Evolutionary conservation across 2,329 filamentous ascomycete genomes (phyloP).

Genomic region (Huntiella omanensis): DNA sequence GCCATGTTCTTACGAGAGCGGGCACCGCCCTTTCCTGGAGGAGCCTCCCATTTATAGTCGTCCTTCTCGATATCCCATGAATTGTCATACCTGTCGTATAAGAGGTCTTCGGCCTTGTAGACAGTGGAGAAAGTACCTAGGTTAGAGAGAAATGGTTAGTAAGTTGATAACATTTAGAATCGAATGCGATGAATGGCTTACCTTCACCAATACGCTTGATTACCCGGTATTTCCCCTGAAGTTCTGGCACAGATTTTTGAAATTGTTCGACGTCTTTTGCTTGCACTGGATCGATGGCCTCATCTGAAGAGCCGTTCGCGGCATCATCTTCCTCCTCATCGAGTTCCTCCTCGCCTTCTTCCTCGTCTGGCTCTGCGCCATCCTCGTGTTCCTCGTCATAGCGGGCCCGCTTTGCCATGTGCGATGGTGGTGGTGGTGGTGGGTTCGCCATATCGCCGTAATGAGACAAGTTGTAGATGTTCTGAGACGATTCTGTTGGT

Average conservation of each 20-base stretch:
- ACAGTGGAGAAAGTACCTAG: constrained; percentile 94
- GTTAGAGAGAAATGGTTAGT: constrained; percentile 5
- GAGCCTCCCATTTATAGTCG: constrained; percentile 50
- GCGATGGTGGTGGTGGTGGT: background rate
- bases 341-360: constrained; percentile 21
- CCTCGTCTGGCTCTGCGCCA: constrained; percentile 18
- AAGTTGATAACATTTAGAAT: constrained; percentile 5
- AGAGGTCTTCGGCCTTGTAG: constrained; percentile 90
- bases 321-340: constrained; percentile 21
- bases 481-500: constrained; percentile 4
- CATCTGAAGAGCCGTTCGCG: constrained; percentile 18
- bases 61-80: constrained; percentile 61
- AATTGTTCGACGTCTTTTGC: constrained; percentile 76
- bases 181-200: constrained; percentile 19
- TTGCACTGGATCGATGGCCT: constrained; percentile 29
- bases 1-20: constrained; percentile 14
- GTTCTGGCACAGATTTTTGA: constrained; percentile 63
- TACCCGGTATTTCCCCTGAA: constrained; percentile 66
- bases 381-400: background rate
- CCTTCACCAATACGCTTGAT: constrained; percentile 97
- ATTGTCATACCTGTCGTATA: constrained; percentile 68
- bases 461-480: constrained; percentile 3
- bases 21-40: constrained; percentile 30
- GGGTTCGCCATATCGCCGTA: background rate
- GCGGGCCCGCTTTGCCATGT: no score